A percentile compares a stretch with the other conserved stretches of the same genome.
Conservation (phyloP, 495 filamentous ascomycete genomes). For the Lophiostoma macrostomum region DNA sequence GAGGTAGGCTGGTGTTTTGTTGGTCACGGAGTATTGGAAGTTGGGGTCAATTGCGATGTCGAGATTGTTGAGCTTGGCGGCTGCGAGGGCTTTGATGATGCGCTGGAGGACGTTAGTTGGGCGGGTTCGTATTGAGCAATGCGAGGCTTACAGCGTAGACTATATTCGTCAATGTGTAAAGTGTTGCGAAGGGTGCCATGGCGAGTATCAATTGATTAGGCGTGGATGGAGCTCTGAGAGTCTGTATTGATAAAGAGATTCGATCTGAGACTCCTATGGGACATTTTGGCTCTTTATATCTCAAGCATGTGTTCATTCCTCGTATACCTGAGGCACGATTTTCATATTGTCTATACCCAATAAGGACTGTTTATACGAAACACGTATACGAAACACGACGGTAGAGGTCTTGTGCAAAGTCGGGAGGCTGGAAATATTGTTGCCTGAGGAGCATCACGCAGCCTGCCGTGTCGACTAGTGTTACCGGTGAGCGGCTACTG, state of each 20-base stretch:
- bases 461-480: too few relatives aligned
- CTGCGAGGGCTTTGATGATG: constrained; percentile 47
- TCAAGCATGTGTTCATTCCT: background rate
- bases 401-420: background rate
- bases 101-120: too few relatives aligned
- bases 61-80: constrained; percentile 54
- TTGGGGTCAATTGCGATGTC: constrained; percentile 42
- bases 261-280: background rate
- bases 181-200: constrained; percentile 24
- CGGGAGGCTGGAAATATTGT: background rate
- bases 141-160: too few relatives aligned
- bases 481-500: too few relatives aligned
- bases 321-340: background rate
- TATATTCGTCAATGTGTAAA: constrained; percentile 15
- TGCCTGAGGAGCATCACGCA: too few relatives aligned
- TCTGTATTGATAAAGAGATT: background rate
- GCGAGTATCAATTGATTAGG: background rate
- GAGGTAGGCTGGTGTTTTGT: constrained; percentile 51
- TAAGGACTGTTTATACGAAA: background rate
- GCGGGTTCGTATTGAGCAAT: too few relatives aligned
- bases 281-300: background rate
- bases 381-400: background rate
- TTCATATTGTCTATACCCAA: background rate
- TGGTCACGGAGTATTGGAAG: constrained; percentile 47
- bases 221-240: background rate